These are phyloP conservation scores for Podospora appendiculata DNA, from an alignment of 495 filamentous ascomycete species.

Conservation along the genomic window DNA sequence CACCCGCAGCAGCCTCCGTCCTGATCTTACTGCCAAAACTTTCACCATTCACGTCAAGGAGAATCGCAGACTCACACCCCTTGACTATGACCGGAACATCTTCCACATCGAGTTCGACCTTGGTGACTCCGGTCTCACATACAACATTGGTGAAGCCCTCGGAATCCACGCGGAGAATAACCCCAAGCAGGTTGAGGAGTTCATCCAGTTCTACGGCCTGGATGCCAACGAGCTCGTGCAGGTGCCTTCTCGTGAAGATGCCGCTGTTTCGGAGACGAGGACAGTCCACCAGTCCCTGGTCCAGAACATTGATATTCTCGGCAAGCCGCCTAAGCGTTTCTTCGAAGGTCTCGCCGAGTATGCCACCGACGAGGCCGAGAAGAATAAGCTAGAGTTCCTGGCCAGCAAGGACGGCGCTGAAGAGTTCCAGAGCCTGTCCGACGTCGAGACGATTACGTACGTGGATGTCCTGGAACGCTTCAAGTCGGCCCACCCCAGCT, in stretches of 20 bases:
- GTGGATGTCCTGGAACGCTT: slow-evolving; percentile 86
- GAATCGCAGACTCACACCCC: slow-evolving; percentile 84
- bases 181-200: slow-evolving; percentile 63
- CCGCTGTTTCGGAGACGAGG: slow-evolving; percentile 69
- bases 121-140: slow-evolving; percentile 79
- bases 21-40: slow-evolving; percentile 80
- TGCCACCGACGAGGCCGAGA: slow-evolving; percentile 73
- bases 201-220: slow-evolving; percentile 84
- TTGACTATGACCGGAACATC: slow-evolving; percentile 92
- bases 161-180: slow-evolving; percentile 96
- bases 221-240: slow-evolving; percentile 77
- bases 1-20: slow-evolving; percentile 64
- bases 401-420: slow-evolving; percentile 76
- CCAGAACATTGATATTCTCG: slow-evolving; percentile 96
- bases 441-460: slow-evolving; percentile 89
- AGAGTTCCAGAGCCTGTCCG: slow-evolving; percentile 90
- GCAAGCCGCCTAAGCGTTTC: slow-evolving; percentile 92
- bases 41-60: slow-evolving; percentile 85
- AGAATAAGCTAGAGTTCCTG: slow-evolving; percentile 67
- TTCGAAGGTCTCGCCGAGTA: slow-evolving; percentile 89
- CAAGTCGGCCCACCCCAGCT: slow-evolving; percentile 77
- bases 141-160: slow-evolving; percentile 97
- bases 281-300: slow-evolving; percentile 89
- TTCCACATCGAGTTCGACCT: slow-evolving; percentile 99
- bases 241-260: slow-evolving; percentile 79